Evolutionary conservation across 495 filamentous ascomycete species (phyloP), one percentile per base, ranked within the genome.

Genomic region (Lepraria neglecta): DNA sequence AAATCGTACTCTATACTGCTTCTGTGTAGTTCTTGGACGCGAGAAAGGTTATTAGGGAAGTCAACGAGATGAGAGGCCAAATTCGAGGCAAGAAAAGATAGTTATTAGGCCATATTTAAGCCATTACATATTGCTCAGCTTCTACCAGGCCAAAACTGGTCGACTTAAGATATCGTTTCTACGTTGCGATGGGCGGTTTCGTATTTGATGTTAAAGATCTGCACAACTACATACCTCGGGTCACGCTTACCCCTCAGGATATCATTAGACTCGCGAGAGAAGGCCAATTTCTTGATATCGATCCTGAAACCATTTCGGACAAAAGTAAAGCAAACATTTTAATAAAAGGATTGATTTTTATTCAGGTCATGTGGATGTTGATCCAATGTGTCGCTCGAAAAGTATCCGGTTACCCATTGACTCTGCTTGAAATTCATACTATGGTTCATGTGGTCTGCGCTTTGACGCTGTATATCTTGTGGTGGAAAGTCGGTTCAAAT

Each of bases 171-270:
- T 59, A 77, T 64, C 66, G 65, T 24, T 73, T 69, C 55, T 78
- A 70, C 46, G 72, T 67, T 3, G 60, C 70, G 24, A 78, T 76
- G 73, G 76, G 74, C 1, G 73, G 73, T 4, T 70, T 77, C 62
- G 59, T 62, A 4, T 47, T 75, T 10, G 61, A 73, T n/a, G 12
- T 59, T 17, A 27, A 24, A n/a, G 40, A 61, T 5, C 30, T 56
- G 3, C 12, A 31, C n/a, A 15, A 53, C 30, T 47, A 33, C 6
- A 54, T 56, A 1, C 9, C 11, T 67, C 30, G 27, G 45, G 52
- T 17, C 21, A 63, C 64, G 1, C 47, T 74, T 24, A 69, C 71
- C 10, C 31, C 60, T 10, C 28, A 61, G 4, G 73, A 63, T 38
- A 21, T 64, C 3, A 19, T 63, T 3, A 15, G 12, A 4, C 30